These are phyloP conservation scores for Mucor mucedo DNA, from an alignment of 371 early-diverging fungal genomes.

Conservation along the genomic window DNA sequence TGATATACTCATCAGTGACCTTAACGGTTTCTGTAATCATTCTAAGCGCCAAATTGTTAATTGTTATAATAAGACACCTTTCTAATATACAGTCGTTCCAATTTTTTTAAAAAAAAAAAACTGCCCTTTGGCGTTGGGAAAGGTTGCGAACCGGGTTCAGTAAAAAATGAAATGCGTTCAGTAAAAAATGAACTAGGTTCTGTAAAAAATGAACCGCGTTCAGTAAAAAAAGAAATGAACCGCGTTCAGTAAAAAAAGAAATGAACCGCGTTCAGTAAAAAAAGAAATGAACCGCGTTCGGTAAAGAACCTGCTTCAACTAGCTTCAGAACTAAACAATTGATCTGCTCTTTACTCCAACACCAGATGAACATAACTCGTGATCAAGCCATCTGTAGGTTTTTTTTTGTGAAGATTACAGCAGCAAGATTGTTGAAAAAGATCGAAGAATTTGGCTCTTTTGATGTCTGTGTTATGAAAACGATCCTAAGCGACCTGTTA, in stretches of 20 bases:
- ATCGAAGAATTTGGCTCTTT: conserved; percentile 21
- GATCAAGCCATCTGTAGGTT: conserved; percentile 27
- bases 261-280: background rate
- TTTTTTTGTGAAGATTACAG: too few species aligned
- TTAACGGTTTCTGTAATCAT: too few species aligned
- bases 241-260: background rate
- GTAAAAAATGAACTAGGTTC: too few species aligned
- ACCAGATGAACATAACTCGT: conserved; percentile 23
- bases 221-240: background rate
- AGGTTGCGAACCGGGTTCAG: too few species aligned
- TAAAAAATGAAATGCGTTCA: background rate
- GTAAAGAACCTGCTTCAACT: conserved; percentile 14
- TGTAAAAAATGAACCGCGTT: background rate
- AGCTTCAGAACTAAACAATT: conserved; percentile 6
- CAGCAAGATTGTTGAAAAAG: conserved; percentile 18
- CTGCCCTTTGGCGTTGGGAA: too few species aligned
- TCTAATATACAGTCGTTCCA: too few species aligned
- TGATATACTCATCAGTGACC: too few species aligned
- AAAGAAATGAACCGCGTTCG: background rate
- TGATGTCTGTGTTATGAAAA: conserved; percentile 27
- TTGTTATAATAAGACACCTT: too few species aligned
- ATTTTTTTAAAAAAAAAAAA: too few species aligned
- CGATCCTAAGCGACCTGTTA: conserved; percentile 18
- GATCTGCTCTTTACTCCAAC: conserved; percentile 16
- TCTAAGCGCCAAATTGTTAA: too few species aligned